These are phyloP conservation scores for Clonostachys rhizophaga DNA, from an alignment of 2,329 filamentous ascomycete species.

Conservation along the genomic window DNA sequence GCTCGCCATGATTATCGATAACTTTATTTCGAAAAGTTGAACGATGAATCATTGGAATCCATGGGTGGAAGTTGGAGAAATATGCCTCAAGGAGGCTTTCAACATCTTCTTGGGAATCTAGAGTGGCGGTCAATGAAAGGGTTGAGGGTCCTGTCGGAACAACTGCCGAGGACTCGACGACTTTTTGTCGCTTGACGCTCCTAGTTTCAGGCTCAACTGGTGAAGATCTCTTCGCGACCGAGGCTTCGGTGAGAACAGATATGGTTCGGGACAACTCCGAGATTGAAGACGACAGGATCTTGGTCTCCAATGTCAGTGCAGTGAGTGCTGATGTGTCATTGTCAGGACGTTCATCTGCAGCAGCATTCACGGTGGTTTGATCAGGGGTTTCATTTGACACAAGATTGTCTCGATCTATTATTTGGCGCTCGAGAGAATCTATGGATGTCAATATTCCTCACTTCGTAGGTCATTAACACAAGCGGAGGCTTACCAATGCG, in stretches of 20 bases:
- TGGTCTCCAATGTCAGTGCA: too few relatives aligned
- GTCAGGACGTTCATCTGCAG: too few relatives aligned
- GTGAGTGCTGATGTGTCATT: too few relatives aligned
- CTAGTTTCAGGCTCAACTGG: conserved; percentile 5
- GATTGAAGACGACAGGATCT: too few relatives aligned
- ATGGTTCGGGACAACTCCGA: too few relatives aligned
- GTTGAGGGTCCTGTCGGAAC: conserved; percentile 9
- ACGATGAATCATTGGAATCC: conserved; percentile 30
- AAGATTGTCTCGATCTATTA: too few relatives aligned
- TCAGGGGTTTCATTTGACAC: too few relatives aligned
- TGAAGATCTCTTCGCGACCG: too few relatives aligned
- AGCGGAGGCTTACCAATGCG: conserved; percentile 8
- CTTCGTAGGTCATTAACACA: background rate
- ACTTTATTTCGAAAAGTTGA: conserved; percentile 17
- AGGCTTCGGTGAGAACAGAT: too few relatives aligned
- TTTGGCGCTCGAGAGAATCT: background rate
- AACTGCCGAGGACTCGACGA: conserved; percentile 7
- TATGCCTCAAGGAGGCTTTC: conserved; percentile 17
- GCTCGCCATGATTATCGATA: conserved; percentile 11
- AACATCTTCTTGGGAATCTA: conserved; percentile 5
- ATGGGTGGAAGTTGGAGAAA: conserved; percentile 31
- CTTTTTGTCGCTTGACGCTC: conserved; percentile 13
- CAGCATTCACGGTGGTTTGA: too few relatives aligned
- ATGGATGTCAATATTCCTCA: background rate
- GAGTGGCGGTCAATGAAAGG: conserved; percentile 13